A percentile compares a stretch with the other conserved stretches of the same genome.
These are phyloP conservation scores for Abortiporus biennis DNA, from an alignment of 1,284 basidiomycete species.

Conservation along the genomic window DNA sequence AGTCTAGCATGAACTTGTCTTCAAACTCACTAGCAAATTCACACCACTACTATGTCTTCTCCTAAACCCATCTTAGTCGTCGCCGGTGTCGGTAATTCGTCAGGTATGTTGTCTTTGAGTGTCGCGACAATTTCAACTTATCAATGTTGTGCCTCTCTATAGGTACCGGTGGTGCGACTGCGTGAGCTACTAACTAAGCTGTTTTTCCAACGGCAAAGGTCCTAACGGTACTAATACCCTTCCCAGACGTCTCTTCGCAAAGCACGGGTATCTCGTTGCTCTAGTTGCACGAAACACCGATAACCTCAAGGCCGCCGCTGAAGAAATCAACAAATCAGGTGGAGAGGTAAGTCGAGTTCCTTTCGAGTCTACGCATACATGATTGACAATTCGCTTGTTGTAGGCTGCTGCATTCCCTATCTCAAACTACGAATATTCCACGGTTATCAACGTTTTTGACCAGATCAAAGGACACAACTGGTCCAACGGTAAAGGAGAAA, in stretches of 20 bases:
- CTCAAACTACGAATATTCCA: constrained; percentile 44
- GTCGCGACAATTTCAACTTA: too few relatives aligned
- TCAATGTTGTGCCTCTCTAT: neutral
- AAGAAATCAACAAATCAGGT: constrained; percentile 50
- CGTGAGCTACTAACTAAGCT: too few relatives aligned
- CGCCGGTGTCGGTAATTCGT: constrained; percentile 45
- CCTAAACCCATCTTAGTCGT: constrained; percentile 42
- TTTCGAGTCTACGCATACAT: too few relatives aligned
- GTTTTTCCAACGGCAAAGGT: too few relatives aligned
- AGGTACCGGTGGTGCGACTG: constrained; percentile 60
- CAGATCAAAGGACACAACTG: constrained; percentile 45
- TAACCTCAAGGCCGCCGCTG: constrained; percentile 43
- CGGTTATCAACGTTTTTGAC: constrained; percentile 48
- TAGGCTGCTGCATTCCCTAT: constrained; percentile 62
- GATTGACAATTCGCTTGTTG: too few relatives aligned
- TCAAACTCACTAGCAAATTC: neutral
- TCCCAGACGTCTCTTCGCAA: constrained; percentile 53
- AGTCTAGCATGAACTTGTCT: neutral
- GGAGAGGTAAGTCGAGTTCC: constrained; percentile 52
- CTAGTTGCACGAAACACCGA: constrained; percentile 58
- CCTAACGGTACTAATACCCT: too few relatives aligned
- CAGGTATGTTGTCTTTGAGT: too few relatives aligned
- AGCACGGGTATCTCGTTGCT: constrained; percentile 63
- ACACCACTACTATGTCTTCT: constrained; percentile 24
- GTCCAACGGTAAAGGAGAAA: constrained; percentile 31